A percentile compares a stretch with the other conserved stretches of the same genome.
Evolutionary conservation across 352 stramenopile species (phyloP).

Genomic region (Pythium rhizo-oryzae): DNA sequence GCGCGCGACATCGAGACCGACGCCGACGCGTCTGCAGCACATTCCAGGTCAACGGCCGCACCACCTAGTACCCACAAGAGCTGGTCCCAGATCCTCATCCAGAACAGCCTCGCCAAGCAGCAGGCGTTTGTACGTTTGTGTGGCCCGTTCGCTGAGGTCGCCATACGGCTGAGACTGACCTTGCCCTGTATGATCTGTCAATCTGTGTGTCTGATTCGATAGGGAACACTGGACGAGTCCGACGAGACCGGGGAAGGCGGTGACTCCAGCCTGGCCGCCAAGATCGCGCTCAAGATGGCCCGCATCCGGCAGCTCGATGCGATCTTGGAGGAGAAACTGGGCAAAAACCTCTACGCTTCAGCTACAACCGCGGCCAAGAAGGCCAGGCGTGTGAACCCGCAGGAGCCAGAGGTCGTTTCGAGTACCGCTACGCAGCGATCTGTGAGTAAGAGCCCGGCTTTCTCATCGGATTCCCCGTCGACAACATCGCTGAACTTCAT

Average conservation of each 20-base stretch:
- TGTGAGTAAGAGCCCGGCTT: too few relatives aligned
- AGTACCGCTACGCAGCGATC: not conserved
- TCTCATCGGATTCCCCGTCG: too few relatives aligned
- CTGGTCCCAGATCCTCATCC: conserved; percentile 66
- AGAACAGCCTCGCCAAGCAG: conserved; percentile 64
- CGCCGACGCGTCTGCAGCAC: too few relatives aligned
- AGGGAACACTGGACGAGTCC: conserved; percentile 51
- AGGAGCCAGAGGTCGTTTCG: conserved; percentile 8
- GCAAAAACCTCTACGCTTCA: conserved; percentile 53
- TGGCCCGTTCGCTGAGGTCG: too few relatives aligned
- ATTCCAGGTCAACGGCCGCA: too few relatives aligned
- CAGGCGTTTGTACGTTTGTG: conserved; percentile 44
- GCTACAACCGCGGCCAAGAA: conserved; percentile 36
- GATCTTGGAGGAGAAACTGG: conserved; percentile 65
- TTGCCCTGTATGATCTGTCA: too few relatives aligned
- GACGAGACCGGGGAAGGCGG: conserved; percentile 31
- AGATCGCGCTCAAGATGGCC: conserved; percentile 77
- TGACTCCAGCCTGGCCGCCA: conserved; percentile 40
- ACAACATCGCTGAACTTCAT: conserved; percentile 48
- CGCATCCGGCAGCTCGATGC: conserved; percentile 44
- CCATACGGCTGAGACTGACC: too few relatives aligned
- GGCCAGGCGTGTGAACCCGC: conserved; percentile 18
- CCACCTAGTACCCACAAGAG: conserved; percentile 21
- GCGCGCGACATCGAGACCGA: conserved; percentile 47
- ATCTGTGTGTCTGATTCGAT: too few relatives aligned